Evolutionary conservation across 1,284 basidiomycete genomes (phyloP).

Genomic region (Apiotrichum veenhuisii): DNA sequence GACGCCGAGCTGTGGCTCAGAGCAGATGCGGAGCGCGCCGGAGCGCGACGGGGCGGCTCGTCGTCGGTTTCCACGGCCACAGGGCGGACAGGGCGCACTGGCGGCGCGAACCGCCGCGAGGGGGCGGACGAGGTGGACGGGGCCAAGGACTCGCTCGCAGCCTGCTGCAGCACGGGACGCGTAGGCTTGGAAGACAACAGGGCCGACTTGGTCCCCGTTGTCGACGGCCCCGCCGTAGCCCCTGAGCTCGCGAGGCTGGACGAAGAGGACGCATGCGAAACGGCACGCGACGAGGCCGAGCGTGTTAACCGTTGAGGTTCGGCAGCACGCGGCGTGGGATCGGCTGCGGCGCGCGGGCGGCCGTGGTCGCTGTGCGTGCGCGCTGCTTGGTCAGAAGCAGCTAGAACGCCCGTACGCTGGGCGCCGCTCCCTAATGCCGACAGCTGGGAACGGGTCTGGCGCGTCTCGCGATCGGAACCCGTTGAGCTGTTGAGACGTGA

Average conservation of each 20-base stretch:
- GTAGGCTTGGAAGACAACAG: constrained; percentile 20
- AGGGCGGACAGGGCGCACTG: constrained; percentile 17
- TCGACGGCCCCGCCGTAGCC: too few relatives aligned
- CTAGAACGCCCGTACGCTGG: not conserved
- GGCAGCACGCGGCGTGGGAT: not conserved
- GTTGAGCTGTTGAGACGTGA: not conserved
- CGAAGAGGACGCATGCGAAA: constrained; percentile 2
- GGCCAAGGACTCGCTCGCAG: not conserved
- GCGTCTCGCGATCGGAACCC: not conserved
- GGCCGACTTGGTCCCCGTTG: constrained; percentile 2
- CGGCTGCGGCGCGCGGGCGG: not conserved
- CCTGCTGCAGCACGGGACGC: constrained; percentile 13
- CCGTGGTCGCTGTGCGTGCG: not conserved
- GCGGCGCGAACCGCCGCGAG: constrained; percentile 22
- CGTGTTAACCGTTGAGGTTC: not conserved
- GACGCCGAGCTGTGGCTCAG: not conserved
- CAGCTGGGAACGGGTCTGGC: not conserved
- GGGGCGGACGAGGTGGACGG: not conserved
- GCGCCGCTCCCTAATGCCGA: not conserved
- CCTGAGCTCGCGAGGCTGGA: constrained; percentile 4
- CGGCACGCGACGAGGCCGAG: not conserved
- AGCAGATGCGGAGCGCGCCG: not conserved
- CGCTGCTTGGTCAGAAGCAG: not conserved
- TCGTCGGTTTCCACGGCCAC: not conserved
- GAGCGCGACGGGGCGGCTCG: not conserved